Conservation (phyloP, 805 yeast species). For the Cyberlindnera subsufficiens region DNA sequence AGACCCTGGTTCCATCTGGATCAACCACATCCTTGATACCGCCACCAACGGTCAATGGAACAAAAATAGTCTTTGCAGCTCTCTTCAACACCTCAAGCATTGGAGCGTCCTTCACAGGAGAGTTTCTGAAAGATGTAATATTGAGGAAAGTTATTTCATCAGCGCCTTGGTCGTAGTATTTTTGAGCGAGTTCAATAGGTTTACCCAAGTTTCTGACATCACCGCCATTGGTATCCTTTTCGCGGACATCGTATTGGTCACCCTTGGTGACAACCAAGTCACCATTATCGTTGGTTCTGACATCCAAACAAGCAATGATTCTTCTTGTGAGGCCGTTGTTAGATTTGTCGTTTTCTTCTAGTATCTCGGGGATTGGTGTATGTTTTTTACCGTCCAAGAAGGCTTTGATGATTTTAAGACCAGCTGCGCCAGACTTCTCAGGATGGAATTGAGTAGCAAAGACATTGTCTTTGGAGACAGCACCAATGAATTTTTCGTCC, state of each 20-base stretch:
- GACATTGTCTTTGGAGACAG: constrained; percentile 67
- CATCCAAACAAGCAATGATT: constrained; percentile 94
- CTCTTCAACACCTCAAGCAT: constrained; percentile 83
- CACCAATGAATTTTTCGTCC: constrained; percentile 74
- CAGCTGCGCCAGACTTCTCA: constrained; percentile 94
- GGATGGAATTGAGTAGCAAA: constrained; percentile 99
- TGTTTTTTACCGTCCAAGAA: constrained; percentile 45
- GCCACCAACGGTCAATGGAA: constrained; percentile 97
- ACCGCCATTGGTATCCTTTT: constrained; percentile 46
- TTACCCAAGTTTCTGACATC: constrained; percentile 91
- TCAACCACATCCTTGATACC: constrained; percentile 91
- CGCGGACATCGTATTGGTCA: constrained; percentile 96
- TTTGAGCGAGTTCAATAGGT: constrained; percentile 90
- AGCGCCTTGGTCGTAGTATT: constrained; percentile 90
- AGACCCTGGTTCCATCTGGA: constrained; percentile 70
- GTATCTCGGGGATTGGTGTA: constrained; percentile 14
- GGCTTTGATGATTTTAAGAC: constrained; percentile 66
- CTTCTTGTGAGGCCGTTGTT: constrained; percentile 77
- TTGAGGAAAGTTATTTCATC: constrained; percentile 94
- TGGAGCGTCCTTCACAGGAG: constrained; percentile 89
- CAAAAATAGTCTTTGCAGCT: constrained; percentile 89
- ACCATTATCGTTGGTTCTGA: constrained; percentile 90
- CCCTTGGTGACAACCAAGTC: constrained; percentile 98
- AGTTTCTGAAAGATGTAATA: constrained; percentile 92
- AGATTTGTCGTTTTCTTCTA: constrained; percentile 29